Evolutionary conservation across 2,329 filamentous ascomycete genomes (phyloP).

Genomic region (Fusarium metavorans): DNA sequence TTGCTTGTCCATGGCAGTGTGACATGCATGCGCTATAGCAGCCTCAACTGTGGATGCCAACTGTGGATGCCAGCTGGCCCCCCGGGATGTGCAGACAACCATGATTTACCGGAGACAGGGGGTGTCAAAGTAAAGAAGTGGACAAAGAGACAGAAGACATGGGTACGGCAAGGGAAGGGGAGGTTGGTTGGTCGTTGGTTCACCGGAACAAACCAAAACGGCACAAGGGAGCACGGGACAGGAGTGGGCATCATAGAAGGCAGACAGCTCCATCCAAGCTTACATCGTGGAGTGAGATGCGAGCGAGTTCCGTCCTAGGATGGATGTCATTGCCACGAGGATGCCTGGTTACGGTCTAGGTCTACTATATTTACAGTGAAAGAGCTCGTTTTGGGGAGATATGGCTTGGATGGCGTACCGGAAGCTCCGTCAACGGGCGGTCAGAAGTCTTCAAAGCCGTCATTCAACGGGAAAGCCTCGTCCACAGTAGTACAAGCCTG

Average conservation of each 20-base stretch:
- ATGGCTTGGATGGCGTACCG: conserved; percentile 10
- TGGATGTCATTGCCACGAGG: neutral
- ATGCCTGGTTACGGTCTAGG: neutral
- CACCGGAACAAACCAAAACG: conserved; percentile 9
- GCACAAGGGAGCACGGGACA: conserved; percentile 4
- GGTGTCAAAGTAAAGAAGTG: neutral
- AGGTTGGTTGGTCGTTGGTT: conserved; percentile 9
- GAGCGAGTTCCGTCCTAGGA: neutral
- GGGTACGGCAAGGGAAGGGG: neutral
- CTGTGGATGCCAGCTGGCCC: conserved; percentile 33
- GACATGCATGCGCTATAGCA: conserved; percentile 30
- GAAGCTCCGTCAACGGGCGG: conserved; percentile 29
- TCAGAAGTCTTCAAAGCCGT: neutral
- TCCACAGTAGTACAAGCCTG: neutral
- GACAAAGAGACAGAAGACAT: neutral
- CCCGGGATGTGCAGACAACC: conserved; percentile 18
- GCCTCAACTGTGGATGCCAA: conserved; percentile 39
- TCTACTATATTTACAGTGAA: conserved; percentile 25
- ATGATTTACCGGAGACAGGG: conserved; percentile 13
- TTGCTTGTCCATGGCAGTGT: conserved; percentile 18
- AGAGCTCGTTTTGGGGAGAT: neutral
- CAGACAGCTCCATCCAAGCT: conserved; percentile 20
- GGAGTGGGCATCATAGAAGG: conserved; percentile 10
- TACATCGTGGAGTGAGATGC: conserved; percentile 10
- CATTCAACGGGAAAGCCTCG: conserved; percentile 5